A percentile compares a stretch with the other conserved stretches of the same genome.
Evolutionary conservation across 768 basidiomycete genomes (phyloP).

Genomic region (Mycena galopus): DNA sequence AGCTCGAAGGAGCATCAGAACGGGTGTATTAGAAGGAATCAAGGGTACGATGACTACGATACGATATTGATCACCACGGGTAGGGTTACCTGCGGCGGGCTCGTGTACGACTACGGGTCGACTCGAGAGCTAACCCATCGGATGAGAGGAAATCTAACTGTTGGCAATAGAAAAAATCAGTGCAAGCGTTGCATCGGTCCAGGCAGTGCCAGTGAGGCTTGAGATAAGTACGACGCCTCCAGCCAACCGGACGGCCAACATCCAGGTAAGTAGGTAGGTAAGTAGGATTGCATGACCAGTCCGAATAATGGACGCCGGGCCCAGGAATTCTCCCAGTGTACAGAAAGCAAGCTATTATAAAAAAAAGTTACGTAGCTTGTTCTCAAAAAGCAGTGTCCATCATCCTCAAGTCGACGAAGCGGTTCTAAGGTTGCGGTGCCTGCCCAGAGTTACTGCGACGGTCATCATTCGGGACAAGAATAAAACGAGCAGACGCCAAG

Average conservation of each 20-base stretch:
- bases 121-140: background rate
- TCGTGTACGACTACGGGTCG: background rate
- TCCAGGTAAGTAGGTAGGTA: conserved; percentile 14
- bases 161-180: background rate
- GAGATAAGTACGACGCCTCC: background rate
- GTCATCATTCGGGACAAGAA: conserved; percentile 15
- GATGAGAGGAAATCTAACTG: background rate
- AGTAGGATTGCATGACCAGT: background rate
- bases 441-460: conserved; percentile 12
- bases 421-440: conserved; percentile 18
- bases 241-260: conserved; percentile 11
- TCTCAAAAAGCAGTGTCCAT: conserved; percentile 18
- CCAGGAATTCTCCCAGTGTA: conserved; percentile 13
- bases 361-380: conserved; percentile 9
- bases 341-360: conserved; percentile 4
- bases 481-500: conserved; percentile 5
- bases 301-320: conserved; percentile 3
- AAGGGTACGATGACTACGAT: conserved; percentile 7
- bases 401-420: conserved; percentile 10
- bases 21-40: conserved; percentile 13
- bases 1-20: too few species aligned
- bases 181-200: background rate
- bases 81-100: background rate
- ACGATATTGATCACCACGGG: conserved; percentile 4
- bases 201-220: background rate